Evolutionary conservation across 306 rosid genomes (phyloP), one percentile per base, ranked within the genome.

Genomic region (Trifolium dubium): DNA sequence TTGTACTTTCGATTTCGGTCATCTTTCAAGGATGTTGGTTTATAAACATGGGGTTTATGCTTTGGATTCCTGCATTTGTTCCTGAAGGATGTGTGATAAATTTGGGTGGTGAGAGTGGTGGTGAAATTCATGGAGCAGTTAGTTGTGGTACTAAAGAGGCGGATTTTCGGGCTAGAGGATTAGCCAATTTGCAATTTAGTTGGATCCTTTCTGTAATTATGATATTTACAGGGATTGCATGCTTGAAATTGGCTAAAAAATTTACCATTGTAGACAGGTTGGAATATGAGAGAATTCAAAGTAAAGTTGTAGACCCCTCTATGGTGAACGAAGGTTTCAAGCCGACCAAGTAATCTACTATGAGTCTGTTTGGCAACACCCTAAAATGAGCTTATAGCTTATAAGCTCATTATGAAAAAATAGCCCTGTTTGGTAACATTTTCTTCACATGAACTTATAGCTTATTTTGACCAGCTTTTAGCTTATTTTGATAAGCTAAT

Each of bases 21-120:
- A 83, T 87, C 40, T 77, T 93, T 71, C 97, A 93, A 81, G 98
- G 98, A 59, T 91, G 93, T 68, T 93, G 97, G 98, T 91, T 91
- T 66, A 75, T 93, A 69, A 85, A 86, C 88, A 93, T 93, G 96
- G 97, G 94, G 41, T 84, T 91, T 31, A 77, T 81, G 89, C 77
- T 93, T 13, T 91, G 94, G 96, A 6, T 79, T 88, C 91, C 92
- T 49, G 62, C 74, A 60, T 83, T 89, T 72, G 83, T 86, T 72
- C 91, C 98, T 34, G 72, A 86, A 80, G 98, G 98, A 2, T 89
- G 98, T 59, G 43, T 46, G 30, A 71, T 79, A 68, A 80, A 69
- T 66, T 37, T 77, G 39, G 56, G 77, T 19, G 82, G 68, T 49
- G 62, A 64, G 51, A 74, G 71, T 54, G 56, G 40, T 44, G 69